Conservation (phyloP, 208 protist species). For the Porcisia hertigi region DNA sequence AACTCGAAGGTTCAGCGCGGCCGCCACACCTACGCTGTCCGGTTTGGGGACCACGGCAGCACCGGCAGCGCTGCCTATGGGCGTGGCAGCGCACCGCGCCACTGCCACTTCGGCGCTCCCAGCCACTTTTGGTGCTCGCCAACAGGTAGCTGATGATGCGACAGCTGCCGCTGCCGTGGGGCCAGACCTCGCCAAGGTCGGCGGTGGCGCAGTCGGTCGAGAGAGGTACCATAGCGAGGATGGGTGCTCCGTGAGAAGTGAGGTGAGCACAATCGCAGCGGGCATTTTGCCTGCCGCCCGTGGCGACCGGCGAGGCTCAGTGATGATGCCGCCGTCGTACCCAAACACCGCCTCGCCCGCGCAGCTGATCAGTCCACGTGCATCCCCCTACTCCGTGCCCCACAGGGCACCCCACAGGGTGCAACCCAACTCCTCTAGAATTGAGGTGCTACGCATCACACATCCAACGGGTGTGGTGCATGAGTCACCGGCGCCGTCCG, state of each 20-base stretch:
- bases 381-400: background rate
- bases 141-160: background rate
- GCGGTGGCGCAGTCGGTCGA: too few species aligned
- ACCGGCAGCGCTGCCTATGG: background rate
- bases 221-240: background rate
- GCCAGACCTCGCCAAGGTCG: background rate
- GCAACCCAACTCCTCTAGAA: constrained; percentile 8
- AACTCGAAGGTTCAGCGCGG: background rate
- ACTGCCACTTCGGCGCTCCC: background rate
- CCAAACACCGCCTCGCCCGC: background rate
- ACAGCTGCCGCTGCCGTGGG: background rate
- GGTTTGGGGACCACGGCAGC: constrained; percentile 6
- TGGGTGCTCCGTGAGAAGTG: constrained; percentile 6
- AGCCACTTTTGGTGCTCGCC: background rate
- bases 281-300: constrained; percentile 7
- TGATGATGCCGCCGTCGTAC: background rate
- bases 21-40: constrained; percentile 1
- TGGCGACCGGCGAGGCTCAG: background rate
- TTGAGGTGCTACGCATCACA: constrained; percentile 28
- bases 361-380: background rate
- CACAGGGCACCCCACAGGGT: background rate
- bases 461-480: constrained; percentile 18
- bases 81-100: background rate
- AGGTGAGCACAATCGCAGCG: constrained; percentile 23
- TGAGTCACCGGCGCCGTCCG: background rate